A percentile compares a stretch with the other conserved stretches of the same genome.
phyloP scores from a whole-genome alignment of 192 early-diverging fungal species.

The Pilaira anomala region DNA sequence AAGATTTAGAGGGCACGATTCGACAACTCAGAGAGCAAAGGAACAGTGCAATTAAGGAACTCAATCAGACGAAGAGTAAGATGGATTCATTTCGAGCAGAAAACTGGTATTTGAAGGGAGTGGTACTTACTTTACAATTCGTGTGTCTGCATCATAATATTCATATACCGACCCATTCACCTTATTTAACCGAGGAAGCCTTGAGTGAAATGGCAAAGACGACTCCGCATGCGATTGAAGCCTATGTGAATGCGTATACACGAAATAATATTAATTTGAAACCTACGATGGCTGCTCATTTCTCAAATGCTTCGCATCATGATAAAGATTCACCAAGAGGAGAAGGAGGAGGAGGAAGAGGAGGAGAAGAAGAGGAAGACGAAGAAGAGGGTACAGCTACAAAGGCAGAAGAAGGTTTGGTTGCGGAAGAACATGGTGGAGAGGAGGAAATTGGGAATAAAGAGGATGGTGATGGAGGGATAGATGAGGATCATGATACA shows the following conservation, averaged over 20 bases:
- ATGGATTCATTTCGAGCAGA: slow-evolving; percentile 44
- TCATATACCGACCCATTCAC: slow-evolving; percentile 33
- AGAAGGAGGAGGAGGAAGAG: neutral
- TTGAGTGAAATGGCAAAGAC: slow-evolving; percentile 34
- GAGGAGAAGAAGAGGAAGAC: neutral
- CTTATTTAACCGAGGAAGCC: slow-evolving; percentile 32
- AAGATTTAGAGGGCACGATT: slow-evolving; percentile 72
- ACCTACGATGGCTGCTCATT: slow-evolving; percentile 29
- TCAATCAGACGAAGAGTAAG: slow-evolving; percentile 40
- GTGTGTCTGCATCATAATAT: slow-evolving; percentile 38
- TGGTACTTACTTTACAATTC: slow-evolving; percentile 46
- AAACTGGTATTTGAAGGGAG: slow-evolving; percentile 48
- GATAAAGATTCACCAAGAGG: neutral
- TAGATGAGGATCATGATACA: neutral
- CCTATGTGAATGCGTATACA: slow-evolving; percentile 38
- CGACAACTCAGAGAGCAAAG: slow-evolving; percentile 60
- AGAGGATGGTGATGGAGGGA: neutral
- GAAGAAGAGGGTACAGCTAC: neutral
- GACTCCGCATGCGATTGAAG: slow-evolving; percentile 34
- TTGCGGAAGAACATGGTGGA: too few species aligned
- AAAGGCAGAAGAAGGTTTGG: neutral
- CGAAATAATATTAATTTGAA: slow-evolving; percentile 27
- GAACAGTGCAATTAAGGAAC: slow-evolving; percentile 45
- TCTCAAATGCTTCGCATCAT: slow-evolving; percentile 4
- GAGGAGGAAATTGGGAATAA: neutral